These are phyloP conservation scores for Beauveria sp. DNA, from an alignment of 2,329 filamentous ascomycete species.

Conservation along the genomic window DNA sequence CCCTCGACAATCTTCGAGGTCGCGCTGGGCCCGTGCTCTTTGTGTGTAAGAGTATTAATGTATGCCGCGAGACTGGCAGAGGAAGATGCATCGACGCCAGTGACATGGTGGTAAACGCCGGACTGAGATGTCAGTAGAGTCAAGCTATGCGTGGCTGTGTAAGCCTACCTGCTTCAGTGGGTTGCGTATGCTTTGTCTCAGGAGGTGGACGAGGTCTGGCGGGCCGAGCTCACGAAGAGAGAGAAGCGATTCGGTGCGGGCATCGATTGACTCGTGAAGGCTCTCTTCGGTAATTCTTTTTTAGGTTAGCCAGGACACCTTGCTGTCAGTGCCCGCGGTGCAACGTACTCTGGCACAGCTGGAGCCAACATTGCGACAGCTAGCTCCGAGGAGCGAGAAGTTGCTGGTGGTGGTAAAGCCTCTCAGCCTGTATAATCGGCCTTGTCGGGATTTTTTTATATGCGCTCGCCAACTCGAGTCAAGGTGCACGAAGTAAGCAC, in stretches of 20 bases:
- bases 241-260: constrained; percentile 81
- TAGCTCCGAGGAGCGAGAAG: constrained; percentile 15
- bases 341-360: constrained; percentile 65
- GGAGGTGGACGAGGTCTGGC: constrained; percentile 88
- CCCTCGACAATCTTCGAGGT: constrained; percentile 84
- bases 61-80: constrained; percentile 95
- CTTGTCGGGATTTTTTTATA: background rate
- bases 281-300: constrained; percentile 86
- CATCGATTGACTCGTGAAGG: constrained; percentile 83
- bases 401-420: constrained; percentile 7
- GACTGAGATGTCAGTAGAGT: constrained; percentile 43
- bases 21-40: constrained; percentile 65
- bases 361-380: constrained; percentile 58
- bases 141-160: background rate
- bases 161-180: constrained; percentile 44
- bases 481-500: background rate
- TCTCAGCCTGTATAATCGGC: background rate
- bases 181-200: constrained; percentile 62
- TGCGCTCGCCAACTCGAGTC: background rate
- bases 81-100: constrained; percentile 92
- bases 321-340: constrained; percentile 9
- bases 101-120: constrained; percentile 96
- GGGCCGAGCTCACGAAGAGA: constrained; percentile 87
- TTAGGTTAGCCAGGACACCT: constrained; percentile 5
- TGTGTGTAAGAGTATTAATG: constrained; percentile 94